A percentile compares a stretch with the other conserved stretches of the same genome.
Conservation (phyloP, 139 green algal genomes). For the Ettlia oleoabundans region DNA sequence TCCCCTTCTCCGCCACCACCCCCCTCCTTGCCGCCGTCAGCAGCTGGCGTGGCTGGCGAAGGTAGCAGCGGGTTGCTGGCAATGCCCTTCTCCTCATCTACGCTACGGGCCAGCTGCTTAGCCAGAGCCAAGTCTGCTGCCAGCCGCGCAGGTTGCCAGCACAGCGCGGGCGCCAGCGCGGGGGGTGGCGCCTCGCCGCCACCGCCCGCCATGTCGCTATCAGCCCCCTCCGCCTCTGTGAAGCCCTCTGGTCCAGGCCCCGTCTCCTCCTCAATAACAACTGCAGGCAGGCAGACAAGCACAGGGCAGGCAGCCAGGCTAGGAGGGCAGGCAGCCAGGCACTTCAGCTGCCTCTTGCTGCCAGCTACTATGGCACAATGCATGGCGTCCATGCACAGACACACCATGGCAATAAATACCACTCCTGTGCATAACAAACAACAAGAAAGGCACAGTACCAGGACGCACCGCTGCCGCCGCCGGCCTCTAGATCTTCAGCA, state of each 20-base stretch:
- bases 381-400: too few species aligned
- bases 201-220: too few species aligned
- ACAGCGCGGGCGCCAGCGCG: constrained; percentile 49
- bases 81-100: constrained; percentile 86
- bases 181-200: constrained; percentile 21
- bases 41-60: neutral
- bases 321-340: neutral
- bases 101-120: constrained; percentile 57
- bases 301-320: too few species aligned
- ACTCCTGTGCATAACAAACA: too few species aligned
- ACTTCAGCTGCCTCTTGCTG: neutral
- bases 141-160: constrained; percentile 61
- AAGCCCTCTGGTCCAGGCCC: constrained; percentile 11
- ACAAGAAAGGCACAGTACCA: neutral
- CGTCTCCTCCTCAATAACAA: neutral
- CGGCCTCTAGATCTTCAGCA: constrained; percentile 42
- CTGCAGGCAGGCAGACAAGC: constrained; percentile 1
- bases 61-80: constrained; percentile 56
- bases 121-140: constrained; percentile 70
- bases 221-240: neutral
- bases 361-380: neutral
- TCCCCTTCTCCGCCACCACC: neutral
- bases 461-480: neutral
- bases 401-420: neutral
- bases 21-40: neutral